These are phyloP conservation scores for Coemansia sp. DNA, from an alignment of 192 early-diverging fungal genomes.

Conservation along the genomic window DNA sequence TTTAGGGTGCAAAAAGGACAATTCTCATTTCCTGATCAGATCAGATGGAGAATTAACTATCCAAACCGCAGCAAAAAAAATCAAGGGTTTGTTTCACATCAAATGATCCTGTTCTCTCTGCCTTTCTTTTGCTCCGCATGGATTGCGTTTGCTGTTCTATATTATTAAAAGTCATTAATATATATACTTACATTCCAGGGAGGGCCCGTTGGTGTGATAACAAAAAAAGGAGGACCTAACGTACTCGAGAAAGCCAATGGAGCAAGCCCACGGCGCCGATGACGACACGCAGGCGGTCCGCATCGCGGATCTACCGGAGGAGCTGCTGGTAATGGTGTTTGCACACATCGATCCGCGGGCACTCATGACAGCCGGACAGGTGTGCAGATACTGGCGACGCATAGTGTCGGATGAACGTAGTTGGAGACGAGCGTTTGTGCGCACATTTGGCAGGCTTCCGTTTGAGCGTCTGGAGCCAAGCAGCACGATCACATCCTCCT, in stretches of 20 bases:
- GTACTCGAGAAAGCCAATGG: background rate
- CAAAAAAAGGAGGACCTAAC: too few relatives aligned
- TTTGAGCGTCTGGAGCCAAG: slow-evolving; percentile 13
- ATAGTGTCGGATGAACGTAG: slow-evolving; percentile 33
- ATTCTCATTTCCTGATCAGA: too few relatives aligned
- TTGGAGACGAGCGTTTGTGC: slow-evolving; percentile 32
- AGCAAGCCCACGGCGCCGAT: background rate
- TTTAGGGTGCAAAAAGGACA: too few relatives aligned
- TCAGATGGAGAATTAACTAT: too few relatives aligned
- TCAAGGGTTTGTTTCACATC: too few relatives aligned
- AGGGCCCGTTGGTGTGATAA: too few relatives aligned
- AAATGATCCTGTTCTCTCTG: too few relatives aligned
- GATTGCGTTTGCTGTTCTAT: too few relatives aligned
- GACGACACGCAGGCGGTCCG: background rate
- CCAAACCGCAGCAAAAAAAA: too few relatives aligned
- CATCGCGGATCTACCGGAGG: slow-evolving; percentile 21
- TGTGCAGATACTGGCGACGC: slow-evolving; percentile 23
- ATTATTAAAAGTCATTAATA: too few relatives aligned
- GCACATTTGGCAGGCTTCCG: slow-evolving; percentile 19
- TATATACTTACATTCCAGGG: too few relatives aligned
- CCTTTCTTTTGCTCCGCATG: too few relatives aligned
- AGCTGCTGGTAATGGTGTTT: slow-evolving; percentile 27
- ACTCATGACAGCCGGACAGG: slow-evolving; percentile 20
- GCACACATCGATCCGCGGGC: slow-evolving; percentile 15
- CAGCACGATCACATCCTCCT: slow-evolving; percentile 10